Evolutionary conservation across 2,329 filamentous ascomycete genomes (phyloP).

Genomic region (Ceratocystis variospora): DNA sequence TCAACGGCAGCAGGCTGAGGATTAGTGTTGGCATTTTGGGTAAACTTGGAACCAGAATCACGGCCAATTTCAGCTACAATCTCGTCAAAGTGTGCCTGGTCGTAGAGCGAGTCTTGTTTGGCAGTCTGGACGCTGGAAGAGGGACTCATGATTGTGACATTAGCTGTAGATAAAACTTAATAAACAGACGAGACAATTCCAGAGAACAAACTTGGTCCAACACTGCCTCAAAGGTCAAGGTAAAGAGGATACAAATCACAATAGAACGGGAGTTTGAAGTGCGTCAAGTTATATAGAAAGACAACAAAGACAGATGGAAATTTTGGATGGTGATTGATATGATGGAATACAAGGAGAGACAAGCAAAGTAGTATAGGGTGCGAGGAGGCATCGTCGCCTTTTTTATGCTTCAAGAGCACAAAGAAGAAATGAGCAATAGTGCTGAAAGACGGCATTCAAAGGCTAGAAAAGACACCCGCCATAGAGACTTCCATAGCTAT

Average conservation of each 20-base stretch:
- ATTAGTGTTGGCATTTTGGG: background rate
- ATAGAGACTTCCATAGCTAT: background rate
- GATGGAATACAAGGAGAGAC: background rate
- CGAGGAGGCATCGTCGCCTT: background rate
- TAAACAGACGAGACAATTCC: background rate
- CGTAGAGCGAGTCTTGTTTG: background rate
- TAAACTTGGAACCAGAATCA: background rate
- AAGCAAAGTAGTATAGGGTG: background rate
- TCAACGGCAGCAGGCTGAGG: background rate
- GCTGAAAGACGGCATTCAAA: background rate
- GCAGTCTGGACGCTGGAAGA: background rate
- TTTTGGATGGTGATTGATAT: background rate
- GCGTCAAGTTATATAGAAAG: too few species aligned
- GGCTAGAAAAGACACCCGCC: background rate
- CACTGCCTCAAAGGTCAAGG: background rate
- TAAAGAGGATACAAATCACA: background rate
- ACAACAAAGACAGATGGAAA: background rate
- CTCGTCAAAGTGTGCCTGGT: background rate
- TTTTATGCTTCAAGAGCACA: slow-evolving; percentile 1
- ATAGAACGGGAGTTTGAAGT: background rate
- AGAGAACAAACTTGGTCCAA: background rate
- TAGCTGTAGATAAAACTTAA: background rate
- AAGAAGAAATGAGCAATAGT: background rate
- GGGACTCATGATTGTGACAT: background rate
- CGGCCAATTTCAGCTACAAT: background rate